phyloP scores from a whole-genome alignment of 306 rosid genomes.

The Prunus campanulata region DNA sequence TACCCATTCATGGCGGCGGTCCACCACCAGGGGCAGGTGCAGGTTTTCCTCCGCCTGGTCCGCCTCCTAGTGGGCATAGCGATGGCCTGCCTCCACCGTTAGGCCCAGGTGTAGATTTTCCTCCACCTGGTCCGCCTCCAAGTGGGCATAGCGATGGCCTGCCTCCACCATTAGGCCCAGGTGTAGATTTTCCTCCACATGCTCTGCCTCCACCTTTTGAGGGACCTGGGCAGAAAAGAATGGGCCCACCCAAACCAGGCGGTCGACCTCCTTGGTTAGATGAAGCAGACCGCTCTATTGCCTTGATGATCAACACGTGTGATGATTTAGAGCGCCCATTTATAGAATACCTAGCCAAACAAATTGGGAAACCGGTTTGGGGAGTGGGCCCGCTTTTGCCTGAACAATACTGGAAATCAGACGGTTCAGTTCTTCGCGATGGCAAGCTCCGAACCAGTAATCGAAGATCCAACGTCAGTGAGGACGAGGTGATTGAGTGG shows the following conservation, averaged over 20 bases:
- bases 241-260: constrained; percentile 39
- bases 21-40: constrained; percentile 20
- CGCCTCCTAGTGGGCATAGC: too few relatives aligned
- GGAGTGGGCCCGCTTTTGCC: constrained; percentile 76
- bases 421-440: constrained; percentile 39
- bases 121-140: neutral
- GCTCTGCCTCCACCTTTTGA: constrained; percentile 1
- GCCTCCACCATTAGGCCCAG: constrained; percentile 5
- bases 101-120: neutral
- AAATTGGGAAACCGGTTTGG: constrained; percentile 48
- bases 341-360: constrained; percentile 29
- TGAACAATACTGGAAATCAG: constrained; percentile 50
- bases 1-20: neutral
- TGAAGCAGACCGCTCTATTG: constrained; percentile 15
- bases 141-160: neutral
- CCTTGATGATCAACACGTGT: constrained; percentile 65
- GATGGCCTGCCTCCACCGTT: too few relatives aligned
- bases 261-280: constrained; percentile 41
- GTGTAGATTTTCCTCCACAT: constrained; percentile 1
- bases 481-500: constrained; percentile 57
- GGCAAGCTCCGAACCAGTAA: constrained; percentile 27
- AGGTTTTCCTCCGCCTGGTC: neutral
- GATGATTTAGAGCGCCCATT: constrained; percentile 61
- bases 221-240: constrained; percentile 4
- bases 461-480: constrained; percentile 33